phyloP scores from a whole-genome alignment of 257 asterid species.

The Lycium barbarum region DNA sequence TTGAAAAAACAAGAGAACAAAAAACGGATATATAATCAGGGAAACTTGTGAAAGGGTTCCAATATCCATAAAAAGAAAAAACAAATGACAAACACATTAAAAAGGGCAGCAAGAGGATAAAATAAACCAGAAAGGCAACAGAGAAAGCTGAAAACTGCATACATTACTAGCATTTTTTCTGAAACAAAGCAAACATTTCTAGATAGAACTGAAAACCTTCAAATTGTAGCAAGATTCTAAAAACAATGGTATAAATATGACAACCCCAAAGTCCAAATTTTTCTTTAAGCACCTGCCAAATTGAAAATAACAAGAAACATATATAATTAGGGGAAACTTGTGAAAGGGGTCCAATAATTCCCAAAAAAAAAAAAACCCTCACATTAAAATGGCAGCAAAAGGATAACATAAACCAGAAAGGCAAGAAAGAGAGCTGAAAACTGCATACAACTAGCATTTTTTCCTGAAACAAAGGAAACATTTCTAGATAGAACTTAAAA shows the following conservation, averaged over 20 bases:
- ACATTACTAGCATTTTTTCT: neutral
- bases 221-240: neutral
- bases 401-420: neutral
- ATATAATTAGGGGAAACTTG: neutral
- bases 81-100: neutral
- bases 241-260: neutral
- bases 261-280: neutral
- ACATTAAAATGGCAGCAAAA: neutral
- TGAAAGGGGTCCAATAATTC: neutral
- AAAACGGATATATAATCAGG: neutral
- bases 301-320: neutral
- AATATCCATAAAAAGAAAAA: neutral
- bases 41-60: neutral
- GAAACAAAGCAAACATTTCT: neutral
- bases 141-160: neutral
- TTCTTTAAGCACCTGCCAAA: conserved; percentile 11
- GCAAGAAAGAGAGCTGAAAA: neutral
- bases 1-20: neutral
- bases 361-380: neutral
- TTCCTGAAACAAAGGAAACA: neutral
- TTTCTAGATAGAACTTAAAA: neutral
- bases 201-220: neutral
- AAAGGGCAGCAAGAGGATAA: neutral
- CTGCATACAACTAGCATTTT: neutral
- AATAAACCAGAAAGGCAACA: neutral